Evolutionary conservation across 192 early-diverging fungal species (phyloP), one percentile per base, ranked within the genome.

Genomic region (Backusella liffmaniae): DNA sequence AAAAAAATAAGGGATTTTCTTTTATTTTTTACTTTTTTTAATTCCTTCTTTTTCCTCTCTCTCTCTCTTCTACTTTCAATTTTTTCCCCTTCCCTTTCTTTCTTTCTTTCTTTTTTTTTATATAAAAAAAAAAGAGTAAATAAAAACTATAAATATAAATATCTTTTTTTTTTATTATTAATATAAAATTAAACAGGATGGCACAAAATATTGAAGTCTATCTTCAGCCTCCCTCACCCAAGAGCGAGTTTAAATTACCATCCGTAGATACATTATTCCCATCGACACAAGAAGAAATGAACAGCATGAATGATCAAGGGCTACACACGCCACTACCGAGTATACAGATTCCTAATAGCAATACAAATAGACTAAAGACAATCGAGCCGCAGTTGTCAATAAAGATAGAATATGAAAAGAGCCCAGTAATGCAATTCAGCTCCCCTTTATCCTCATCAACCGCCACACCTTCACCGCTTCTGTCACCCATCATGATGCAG

Each of bases 321-420:
- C 37, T 69, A 37, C 56, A 62, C 12, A 13, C 56, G 12, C 56
- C 56, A 13, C n/a, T 62, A 62, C 67, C 67, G n/a, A 41, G 67
- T 12, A 69, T 69, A 69, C 67, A 37, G n/a, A 4, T 69, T 23
- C 34, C 67, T 23, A 69, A 69, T 69, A n/a, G 10, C 21, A 69
- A 21, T 21, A 69, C n/a, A 23, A 35, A 21, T 69, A 69, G 67
- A 41, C 39, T 69, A 69, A 69, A 21, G n/a, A 69, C 67, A 3
- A 69, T 69, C 23, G 67, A 69, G 26, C 67, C 67, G 18, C 67
- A 69, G 34, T 69, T 69, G 34, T 69, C 67, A 69, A 37, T 41
- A 69, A 29, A 35, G 4, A 39, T 37, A 23, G 35, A 35, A 1
- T 69, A 69, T 39, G 35, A 69, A 37, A 35, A 41, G 21, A 69